Evolutionary conservation across 1,139 yeast species (phyloP).

Genomic region (Pichia inconspicua): DNA sequence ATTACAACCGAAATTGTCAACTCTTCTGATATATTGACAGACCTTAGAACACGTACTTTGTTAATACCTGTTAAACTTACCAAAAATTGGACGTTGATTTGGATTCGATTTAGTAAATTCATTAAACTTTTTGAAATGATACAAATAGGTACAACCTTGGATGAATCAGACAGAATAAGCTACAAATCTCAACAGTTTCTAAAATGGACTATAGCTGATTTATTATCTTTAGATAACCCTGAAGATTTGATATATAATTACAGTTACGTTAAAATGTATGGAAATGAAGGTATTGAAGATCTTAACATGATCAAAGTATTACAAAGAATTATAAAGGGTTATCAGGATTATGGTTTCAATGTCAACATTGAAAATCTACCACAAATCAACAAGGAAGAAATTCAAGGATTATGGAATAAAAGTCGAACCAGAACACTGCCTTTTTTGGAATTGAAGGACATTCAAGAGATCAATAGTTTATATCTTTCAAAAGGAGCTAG

Average conservation of each 20-base stretch:
- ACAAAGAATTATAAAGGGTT: conserved; percentile 16
- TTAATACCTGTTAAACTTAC: conserved; percentile 17
- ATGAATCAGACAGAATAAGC: conserved; percentile 11
- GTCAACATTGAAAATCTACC: conserved; percentile 5
- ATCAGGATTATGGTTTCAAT: conserved; percentile 19
- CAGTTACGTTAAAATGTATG: conserved; percentile 14
- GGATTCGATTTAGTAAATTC: conserved; percentile 20
- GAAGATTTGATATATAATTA: conserved; percentile 14
- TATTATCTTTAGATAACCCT: conserved; percentile 11
- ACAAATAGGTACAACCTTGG: conserved; percentile 13
- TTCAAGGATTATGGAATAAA: neutral
- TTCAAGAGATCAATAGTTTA: conserved; percentile 12
- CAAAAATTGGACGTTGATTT: conserved; percentile 20
- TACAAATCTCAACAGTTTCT: conserved; percentile 14
- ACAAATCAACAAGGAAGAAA: neutral
- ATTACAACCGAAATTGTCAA: neutral
- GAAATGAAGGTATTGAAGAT: conserved; percentile 11
- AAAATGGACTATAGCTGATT: conserved; percentile 10
- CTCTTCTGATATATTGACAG: neutral
- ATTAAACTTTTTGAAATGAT: conserved; percentile 15
- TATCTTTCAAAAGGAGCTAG: conserved; percentile 14
- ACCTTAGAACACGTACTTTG: conserved; percentile 13
- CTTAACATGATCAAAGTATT: conserved; percentile 14
- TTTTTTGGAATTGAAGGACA: conserved; percentile 2
- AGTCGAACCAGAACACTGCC: conserved; percentile 9